Conservation (phyloP, 306 rosid genomes). For the Trifolium fragiferum region DNA sequence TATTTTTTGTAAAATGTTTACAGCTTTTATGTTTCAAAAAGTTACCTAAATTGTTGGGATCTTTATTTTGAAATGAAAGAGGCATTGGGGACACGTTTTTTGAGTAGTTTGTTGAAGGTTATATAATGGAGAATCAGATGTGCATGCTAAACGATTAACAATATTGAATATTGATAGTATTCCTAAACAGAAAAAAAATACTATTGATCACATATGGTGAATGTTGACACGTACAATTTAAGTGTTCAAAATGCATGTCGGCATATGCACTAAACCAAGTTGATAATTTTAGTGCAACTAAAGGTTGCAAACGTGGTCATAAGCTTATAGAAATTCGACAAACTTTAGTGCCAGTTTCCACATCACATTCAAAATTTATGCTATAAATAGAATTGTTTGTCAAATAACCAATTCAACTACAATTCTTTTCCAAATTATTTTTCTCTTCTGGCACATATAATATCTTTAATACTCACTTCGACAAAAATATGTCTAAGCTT, state of each 20-base stretch:
- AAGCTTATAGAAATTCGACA: conserved; percentile 29
- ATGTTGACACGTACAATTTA: conserved; percentile 39
- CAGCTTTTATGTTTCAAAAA: neutral
- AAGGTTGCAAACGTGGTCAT: conserved; percentile 43
- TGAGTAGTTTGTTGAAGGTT: conserved; percentile 26
- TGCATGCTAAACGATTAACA: neutral
- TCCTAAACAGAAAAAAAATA: neutral
- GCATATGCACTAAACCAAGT: conserved; percentile 52
- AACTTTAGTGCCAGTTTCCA: conserved; percentile 30
- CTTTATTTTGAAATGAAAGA: conserved; percentile 7
- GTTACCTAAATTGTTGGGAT: neutral
- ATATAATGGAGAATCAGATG: conserved; percentile 27
- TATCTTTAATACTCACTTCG: neutral
- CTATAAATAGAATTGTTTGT: conserved; percentile 45
- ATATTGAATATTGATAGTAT: neutral
- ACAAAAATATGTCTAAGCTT: conserved; percentile 29
- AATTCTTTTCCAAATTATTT: neutral
- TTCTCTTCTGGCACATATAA: neutral
- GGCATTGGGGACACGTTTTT: conserved; percentile 27
- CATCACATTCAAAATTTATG: conserved; percentile 15
- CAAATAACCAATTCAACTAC: conserved; percentile 25
- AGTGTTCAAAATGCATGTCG: conserved; percentile 39
- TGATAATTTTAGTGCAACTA: conserved; percentile 42
- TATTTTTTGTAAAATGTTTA: neutral
- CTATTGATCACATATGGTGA: neutral